Evolutionary conservation across 148 eudicot genomes (phyloP).

Genomic region (Dysphania ambrosioides): DNA sequence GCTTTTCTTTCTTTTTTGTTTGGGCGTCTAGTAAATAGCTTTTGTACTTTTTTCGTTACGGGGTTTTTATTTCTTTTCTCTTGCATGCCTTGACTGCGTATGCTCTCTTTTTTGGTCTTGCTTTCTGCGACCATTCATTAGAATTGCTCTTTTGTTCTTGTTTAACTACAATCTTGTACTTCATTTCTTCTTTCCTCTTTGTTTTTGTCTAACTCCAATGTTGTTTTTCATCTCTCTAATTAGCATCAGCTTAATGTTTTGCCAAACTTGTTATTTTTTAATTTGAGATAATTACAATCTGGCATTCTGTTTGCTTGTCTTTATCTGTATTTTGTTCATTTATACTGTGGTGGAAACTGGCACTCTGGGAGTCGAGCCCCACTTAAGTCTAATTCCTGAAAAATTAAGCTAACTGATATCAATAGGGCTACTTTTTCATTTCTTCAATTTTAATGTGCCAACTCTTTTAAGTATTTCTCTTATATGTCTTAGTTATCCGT

Average conservation of each 20-base stretch:
- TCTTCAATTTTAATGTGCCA: background rate
- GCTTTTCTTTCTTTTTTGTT: too few relatives aligned
- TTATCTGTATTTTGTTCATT: too few relatives aligned
- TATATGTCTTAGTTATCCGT: background rate
- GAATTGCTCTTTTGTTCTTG: background rate
- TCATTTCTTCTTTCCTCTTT: background rate
- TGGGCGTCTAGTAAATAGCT: background rate
- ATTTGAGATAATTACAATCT: too few relatives aligned
- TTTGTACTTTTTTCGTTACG: background rate
- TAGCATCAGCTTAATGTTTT: too few relatives aligned
- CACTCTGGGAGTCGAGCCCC: too few relatives aligned
- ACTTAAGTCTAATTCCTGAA: background rate
- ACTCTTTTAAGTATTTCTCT: too few relatives aligned
- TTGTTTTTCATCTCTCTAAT: too few relatives aligned
- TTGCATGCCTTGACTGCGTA: background rate
- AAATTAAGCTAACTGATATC: background rate
- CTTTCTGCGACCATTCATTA: background rate
- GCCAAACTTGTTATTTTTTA: too few relatives aligned
- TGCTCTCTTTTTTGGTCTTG: background rate
- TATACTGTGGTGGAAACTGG: too few relatives aligned
- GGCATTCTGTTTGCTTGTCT: too few relatives aligned
- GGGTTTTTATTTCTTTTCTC: background rate
- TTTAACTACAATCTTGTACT: background rate
- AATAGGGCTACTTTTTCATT: background rate
- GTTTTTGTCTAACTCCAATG: too few relatives aligned